Percentiles rank a stretch among this genome's conserved stretches.
Conservation (phyloP, 2,329 filamentous ascomycete genomes). For the Botrytis porri region DNA sequence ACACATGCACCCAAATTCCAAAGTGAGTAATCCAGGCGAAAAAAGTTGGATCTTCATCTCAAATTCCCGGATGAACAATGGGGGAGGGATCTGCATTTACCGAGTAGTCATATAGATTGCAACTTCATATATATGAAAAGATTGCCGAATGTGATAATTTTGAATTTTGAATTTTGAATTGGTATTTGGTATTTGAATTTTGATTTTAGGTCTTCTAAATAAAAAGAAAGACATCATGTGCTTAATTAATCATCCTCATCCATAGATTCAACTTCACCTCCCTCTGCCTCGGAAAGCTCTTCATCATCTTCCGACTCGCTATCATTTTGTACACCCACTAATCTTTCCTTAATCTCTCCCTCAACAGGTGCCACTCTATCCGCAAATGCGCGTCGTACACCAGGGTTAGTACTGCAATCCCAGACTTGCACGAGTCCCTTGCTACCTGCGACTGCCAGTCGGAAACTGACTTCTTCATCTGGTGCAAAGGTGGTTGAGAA, state of each 20-base stretch:
- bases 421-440: slow-evolving; percentile 91
- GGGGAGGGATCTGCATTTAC: neutral
- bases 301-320: slow-evolving; percentile 52
- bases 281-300: slow-evolving; percentile 55
- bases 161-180: neutral
- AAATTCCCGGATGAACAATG: neutral
- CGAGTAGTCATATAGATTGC: neutral
- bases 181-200: neutral
- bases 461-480: slow-evolving; percentile 85
- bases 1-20: neutral
- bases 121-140: neutral
- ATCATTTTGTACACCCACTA: slow-evolving; percentile 69
- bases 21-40: neutral
- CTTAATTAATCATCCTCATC: slow-evolving; percentile 48
- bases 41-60: neutral
- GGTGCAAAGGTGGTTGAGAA: slow-evolving; percentile 90
- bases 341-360: slow-evolving; percentile 67
- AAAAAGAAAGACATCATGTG: neutral
- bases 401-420: slow-evolving; percentile 75
- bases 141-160: neutral
- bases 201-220: neutral
- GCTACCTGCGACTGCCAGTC: slow-evolving; percentile 89
- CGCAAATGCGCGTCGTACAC: slow-evolving; percentile 81
- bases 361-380: slow-evolving; percentile 60
- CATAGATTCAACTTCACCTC: slow-evolving; percentile 52